Evolutionary conservation across 805 yeast species (phyloP).

Genomic region (Zygosaccharomyces gambellarensis): DNA sequence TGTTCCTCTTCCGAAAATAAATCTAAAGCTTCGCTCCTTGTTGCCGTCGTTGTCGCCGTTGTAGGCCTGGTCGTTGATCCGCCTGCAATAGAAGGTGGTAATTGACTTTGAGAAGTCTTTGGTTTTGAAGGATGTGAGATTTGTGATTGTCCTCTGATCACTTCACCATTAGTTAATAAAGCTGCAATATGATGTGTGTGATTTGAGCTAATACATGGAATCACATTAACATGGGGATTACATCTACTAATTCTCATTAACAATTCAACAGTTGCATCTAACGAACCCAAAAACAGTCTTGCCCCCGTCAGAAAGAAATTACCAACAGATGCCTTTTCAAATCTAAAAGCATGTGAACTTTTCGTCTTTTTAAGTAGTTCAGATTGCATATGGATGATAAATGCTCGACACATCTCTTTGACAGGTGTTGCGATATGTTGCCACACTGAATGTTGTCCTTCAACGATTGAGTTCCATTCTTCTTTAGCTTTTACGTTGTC

Average conservation of each 20-base stretch:
- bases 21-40: neutral
- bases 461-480: constrained; percentile 77
- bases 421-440: constrained; percentile 49
- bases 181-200: constrained; percentile 87
- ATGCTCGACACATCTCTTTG: constrained; percentile 70
- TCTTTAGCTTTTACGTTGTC: constrained; percentile 45
- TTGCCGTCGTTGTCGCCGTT: constrained; percentile 10
- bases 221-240: constrained; percentile 47
- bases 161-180: constrained; percentile 56
- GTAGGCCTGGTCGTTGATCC: neutral
- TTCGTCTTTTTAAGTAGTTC: constrained; percentile 66
- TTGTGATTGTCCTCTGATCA: constrained; percentile 87
- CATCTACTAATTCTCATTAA: constrained; percentile 50
- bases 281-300: constrained; percentile 73
- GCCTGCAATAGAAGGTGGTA: constrained; percentile 15
- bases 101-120: constrained; percentile 8
- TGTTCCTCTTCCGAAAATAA: constrained; percentile 38
- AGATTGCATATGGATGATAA: constrained; percentile 71
- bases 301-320: constrained; percentile 80
- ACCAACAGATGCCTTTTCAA: constrained; percentile 78
- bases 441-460: constrained; percentile 76
- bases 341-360: constrained; percentile 45
- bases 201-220: constrained; percentile 81
- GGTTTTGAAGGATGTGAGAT: constrained; percentile 72
- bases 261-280: constrained; percentile 79